Evolutionary conservation across 306 rosid species (phyloP), one percentile per base, ranked within the genome.

Genomic region (Cyamopsis tetragonoloba): DNA sequence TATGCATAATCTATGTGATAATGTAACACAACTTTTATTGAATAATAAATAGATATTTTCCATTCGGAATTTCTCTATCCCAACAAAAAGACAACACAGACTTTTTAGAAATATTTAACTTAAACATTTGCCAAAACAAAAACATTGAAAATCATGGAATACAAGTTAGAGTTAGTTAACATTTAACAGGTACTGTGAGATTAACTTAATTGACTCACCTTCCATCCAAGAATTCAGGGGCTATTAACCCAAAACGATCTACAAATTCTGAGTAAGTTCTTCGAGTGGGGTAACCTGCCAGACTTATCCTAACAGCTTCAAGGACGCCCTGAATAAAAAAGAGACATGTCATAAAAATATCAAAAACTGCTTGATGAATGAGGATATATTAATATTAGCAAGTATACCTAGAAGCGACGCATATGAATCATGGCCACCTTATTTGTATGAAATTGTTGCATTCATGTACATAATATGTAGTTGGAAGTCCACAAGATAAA

Each of bases 211-310:
- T 62, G 71, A 74, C 84, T 38, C 83, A 93, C 98, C 90, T 81
- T 76, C 85, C 90, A 80, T 89, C 89, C 80, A 83, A 55, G 42
- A 80, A 72, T 27, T 89, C 96, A 63, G 85, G 86, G 59, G 86
- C 85, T 72, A 88, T 81, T 73, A 93, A 79, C 37, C 98, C 96
- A 88, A 84, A 93, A 66, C 98, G 98, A 79, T 93, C 91, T 57
- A 89, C 81, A 83, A 93, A 93, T 77, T 93, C 97, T 3, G 95
- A 63, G 57, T 84, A 93, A 70, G 90, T 83, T 81, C 87, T 84
- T 66, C 98, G 90, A 5, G 98, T 88, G 43, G 98, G 98, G 80
- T 93, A 93, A 47, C 98, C 98, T 3, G 98, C 98, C 71, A 93
- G 83, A 85, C 98, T 93, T 75, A 93, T 93, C 46, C 98, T 96